Conservation (phyloP, 345 rosid species). For the Aquilaria yunnanensis region DNA sequence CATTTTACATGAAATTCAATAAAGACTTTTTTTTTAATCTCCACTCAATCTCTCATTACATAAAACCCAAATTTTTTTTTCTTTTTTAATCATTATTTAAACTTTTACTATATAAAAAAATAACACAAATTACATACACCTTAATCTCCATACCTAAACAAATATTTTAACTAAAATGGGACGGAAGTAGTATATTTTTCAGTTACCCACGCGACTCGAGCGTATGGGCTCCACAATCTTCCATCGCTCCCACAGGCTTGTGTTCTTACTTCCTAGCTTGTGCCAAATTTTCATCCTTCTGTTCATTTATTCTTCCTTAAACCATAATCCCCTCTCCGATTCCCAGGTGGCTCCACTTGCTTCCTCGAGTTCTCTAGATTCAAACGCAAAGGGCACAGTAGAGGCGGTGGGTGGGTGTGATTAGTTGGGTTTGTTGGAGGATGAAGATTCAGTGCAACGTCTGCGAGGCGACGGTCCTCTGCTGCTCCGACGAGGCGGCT, state of each 20-base stretch:
- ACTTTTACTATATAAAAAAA: too few species aligned
- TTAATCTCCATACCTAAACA: too few species aligned
- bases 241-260: background rate
- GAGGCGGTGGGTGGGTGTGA: background rate
- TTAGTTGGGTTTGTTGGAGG: background rate
- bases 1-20: too few species aligned
- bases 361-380: background rate
- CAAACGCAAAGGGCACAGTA: background rate
- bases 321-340: constrained; percentile 28
- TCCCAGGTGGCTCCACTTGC: constrained; percentile 5
- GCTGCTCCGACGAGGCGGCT: constrained; percentile 99
- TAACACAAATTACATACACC: too few species aligned
- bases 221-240: too few species aligned
- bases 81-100: too few species aligned
- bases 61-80: too few species aligned
- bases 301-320: constrained; percentile 9
- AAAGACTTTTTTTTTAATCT: too few species aligned
- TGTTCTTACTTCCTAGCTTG: background rate
- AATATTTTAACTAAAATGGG: too few species aligned
- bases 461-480: constrained; percentile 75
- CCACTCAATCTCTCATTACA: too few species aligned
- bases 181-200: too few species aligned
- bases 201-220: too few species aligned
- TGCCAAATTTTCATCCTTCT: background rate
- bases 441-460: constrained; percentile 99